Conservation (phyloP, 2,329 filamentous ascomycete species). For the Lasiodiplodia hormozganensis region DNA sequence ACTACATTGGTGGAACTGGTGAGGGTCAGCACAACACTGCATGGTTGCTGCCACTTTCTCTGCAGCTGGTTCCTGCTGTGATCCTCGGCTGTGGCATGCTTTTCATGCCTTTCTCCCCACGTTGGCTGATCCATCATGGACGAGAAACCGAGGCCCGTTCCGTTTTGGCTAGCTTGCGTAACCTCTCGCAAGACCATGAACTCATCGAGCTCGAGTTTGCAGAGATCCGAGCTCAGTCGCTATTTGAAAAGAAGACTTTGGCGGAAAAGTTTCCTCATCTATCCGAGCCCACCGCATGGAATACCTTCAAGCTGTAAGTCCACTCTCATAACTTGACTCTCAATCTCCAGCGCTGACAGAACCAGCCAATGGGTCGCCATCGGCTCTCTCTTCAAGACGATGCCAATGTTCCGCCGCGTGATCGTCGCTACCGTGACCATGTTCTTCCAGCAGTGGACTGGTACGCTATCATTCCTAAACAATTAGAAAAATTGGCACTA, state of each 20-base stretch:
- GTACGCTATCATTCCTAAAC: conserved; percentile 45
- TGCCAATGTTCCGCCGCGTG: conserved; percentile 71
- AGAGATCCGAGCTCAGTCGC: conserved; percentile 80
- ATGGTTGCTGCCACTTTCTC: conserved; percentile 75
- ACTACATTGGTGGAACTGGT: conserved; percentile 63
- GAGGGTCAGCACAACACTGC: conserved; percentile 67
- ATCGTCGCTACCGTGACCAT: conserved; percentile 63
- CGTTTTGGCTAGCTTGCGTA: conserved; percentile 70
- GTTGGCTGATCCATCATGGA: conserved; percentile 75
- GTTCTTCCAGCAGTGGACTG: conserved; percentile 60
- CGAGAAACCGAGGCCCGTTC: conserved; percentile 71
- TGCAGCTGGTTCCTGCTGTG: conserved; percentile 73
- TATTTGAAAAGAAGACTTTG: conserved; percentile 77
- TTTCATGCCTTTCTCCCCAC: conserved; percentile 80
- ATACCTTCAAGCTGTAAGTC: conserved; percentile 52
- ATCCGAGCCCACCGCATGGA: conserved; percentile 65
- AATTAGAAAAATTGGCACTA: conserved; percentile 29
- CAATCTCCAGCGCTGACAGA: neutral
- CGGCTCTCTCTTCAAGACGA: conserved; percentile 67
- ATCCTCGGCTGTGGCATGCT: conserved; percentile 74
- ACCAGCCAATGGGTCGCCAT: conserved; percentile 73
- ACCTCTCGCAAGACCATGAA: conserved; percentile 67
- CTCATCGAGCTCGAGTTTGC: conserved; percentile 77
- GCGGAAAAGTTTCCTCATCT: conserved; percentile 73
- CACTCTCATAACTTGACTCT: neutral